Base-by-base conservation (phyloP, 345 rosid species). In the Heritiera fomes region DNA sequence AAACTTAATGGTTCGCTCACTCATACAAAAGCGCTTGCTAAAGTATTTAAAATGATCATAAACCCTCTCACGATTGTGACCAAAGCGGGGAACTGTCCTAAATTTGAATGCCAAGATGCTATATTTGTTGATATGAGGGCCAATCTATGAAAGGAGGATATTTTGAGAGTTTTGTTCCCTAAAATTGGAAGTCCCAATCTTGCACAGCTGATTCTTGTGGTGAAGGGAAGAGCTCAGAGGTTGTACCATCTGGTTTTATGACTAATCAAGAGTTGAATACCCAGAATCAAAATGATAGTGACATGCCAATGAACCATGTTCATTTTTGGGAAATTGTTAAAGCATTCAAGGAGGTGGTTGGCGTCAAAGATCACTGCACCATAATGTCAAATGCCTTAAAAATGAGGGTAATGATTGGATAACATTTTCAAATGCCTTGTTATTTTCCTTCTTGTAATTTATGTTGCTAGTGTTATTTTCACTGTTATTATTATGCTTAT, bases 11-110 rank as follows among this genome's bases (percentile, higher is more conserved):
- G 23, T 13, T 61, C 4, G 74, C 59, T 56, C 1, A 34, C 72
- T 9, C 20, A 12, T 28, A 41, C 56, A 23, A 76, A 69, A 15
- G 30, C 58, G 63, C 60, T 83, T 0, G 87, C 84, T 41, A 75
- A 83, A 72, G 90, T 85, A 7, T 77, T 82, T 9, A 41, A 62
- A 13, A 84, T 28, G 50, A 79, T 81, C 14, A 73, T 71, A 20
- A 82, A 86, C 73, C 86, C 88, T 62, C 85, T 87, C 13, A 82
- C 80, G 1, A 58, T 84, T 32, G 82, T 83, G 71, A 78, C 60
- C 74, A 34, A 69, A 7, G 66, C 56, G 7, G 47, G 46, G 52
- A 38, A 72, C 61, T 14, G 46, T 18, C 71, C 85, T 7, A 34
- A 28, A 2, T 68, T n/a, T 56, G 34, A 3, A 17, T 58, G 78